Evolutionary conservation across 345 rosid species (phyloP).

Genomic region (Cardamine chenopodiifolia): DNA sequence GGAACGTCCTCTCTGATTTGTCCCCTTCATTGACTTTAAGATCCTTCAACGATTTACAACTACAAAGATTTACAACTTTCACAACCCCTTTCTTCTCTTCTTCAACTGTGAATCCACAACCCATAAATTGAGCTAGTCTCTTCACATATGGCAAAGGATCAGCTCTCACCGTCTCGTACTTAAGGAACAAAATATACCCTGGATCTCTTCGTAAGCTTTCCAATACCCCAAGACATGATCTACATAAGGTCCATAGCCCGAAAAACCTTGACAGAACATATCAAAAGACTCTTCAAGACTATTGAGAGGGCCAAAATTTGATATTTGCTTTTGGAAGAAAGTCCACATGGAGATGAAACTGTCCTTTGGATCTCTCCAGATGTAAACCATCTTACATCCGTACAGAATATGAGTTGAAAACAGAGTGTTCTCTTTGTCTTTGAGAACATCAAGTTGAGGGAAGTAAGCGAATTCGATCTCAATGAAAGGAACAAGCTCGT

Average conservation of each 20-base stretch:
- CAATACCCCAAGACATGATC: constrained; percentile 28
- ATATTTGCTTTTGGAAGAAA: constrained; percentile 29
- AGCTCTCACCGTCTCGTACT: constrained; percentile 18
- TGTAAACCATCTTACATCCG: constrained; percentile 47
- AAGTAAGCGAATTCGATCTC: not conserved
- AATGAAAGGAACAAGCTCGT: constrained; percentile 23
- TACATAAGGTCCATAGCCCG: constrained; percentile 16
- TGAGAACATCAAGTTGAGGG: not conserved
- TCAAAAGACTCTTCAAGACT: too few species aligned
- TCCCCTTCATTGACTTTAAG: constrained; percentile 20
- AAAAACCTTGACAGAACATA: constrained; percentile 18
- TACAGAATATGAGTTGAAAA: constrained; percentile 7
- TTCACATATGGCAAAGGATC: constrained; percentile 21
- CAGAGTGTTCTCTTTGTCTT: not conserved
- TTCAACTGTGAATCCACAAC: constrained; percentile 7
- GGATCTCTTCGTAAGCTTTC: constrained; percentile 24
- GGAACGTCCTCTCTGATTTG: constrained; percentile 1
- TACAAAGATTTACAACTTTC: constrained; percentile 11
- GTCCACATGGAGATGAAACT: constrained; percentile 45
- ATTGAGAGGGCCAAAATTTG: too few species aligned
- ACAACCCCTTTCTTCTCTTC: constrained; percentile 4
- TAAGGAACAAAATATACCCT: constrained; percentile 7
- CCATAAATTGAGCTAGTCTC: constrained; percentile 31
- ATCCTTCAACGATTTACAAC: constrained; percentile 1
- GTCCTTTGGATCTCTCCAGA: constrained; percentile 49